Evolutionary conservation across 2,329 filamentous ascomycete species (phyloP), one percentile per base, ranked within the genome.

Genomic region (Phyllosticta capitalensis): DNA sequence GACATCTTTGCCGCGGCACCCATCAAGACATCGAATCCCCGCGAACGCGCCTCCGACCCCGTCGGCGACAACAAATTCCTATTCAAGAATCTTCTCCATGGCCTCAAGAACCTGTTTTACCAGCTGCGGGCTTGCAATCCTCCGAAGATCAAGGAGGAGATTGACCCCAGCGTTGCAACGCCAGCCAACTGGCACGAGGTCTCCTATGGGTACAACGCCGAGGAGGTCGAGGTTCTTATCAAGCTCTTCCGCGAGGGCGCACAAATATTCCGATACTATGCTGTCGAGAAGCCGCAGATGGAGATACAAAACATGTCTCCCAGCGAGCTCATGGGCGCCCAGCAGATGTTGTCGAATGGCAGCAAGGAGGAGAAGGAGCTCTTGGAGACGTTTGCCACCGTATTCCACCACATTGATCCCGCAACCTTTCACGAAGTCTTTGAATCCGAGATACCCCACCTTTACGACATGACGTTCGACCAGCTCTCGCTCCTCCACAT

Each of bases 381-480:
- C 9, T 80, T 99, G 6, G 95, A 99, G 77, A 95, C 90, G 2
- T 99, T 99, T 71, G 94, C 92, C 1, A 97, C 94, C 0, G 92
- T 99, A 26, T 99, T 99, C 70, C 94, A 99, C 71, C 95, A 92
- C 74, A 94, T 99, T 64, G 94, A 99, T 69, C 94, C 94, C 1
- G 94, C 95, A 10, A 96, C 92, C 0, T 99, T 99, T 71, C 92
- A 99, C 68, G 94, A 99, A 76, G 91, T 99, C 49, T 99, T 99
- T 72, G 90, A 96, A 70, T 90, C 92, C 62, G 94, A 97, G 76
- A 97, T 99, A 62, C 92, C 92, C 45, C 90, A 90, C 72, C 83
- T 99, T 45, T 97, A 99, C 72, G 88, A 96, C 64, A 92, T 97
- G 82, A 96, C 96, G 75, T 96, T 97, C 71, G 90, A 97, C 71